These are phyloP conservation scores for Zygoascus bituminiphila DNA, from an alignment of 805 yeast species.

Conservation along the genomic window DNA sequence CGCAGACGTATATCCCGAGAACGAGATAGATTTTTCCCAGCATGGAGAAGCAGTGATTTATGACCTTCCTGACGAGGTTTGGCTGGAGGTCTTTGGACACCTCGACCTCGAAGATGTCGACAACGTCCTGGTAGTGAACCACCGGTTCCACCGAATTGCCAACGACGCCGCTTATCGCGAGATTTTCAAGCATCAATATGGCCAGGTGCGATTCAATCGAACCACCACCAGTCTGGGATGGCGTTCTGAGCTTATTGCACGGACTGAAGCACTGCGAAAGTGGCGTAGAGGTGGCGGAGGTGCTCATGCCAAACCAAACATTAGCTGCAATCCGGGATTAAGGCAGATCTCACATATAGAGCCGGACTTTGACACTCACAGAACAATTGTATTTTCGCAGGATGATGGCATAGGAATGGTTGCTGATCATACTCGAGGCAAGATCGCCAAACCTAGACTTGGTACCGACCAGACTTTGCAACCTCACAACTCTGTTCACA, in stretches of 20 bases:
- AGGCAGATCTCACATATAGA: conserved; percentile 18
- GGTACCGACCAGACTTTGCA: conserved; percentile 17
- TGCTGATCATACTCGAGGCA: conserved; percentile 26
- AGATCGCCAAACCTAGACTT: conserved; percentile 20
- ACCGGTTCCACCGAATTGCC: conserved; percentile 22
- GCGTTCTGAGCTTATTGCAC: conserved; percentile 24
- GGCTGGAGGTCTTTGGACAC: conserved; percentile 18
- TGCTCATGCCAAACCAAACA: conserved; percentile 10
- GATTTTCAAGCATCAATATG: conserved; percentile 20
- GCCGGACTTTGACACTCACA: conserved; percentile 19
- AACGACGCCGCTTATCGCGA: conserved; percentile 26
- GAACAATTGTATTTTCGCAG: conserved; percentile 20
- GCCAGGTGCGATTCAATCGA: conserved; percentile 19
- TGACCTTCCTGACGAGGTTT: conserved; percentile 21
- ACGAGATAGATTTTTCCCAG: not conserved
- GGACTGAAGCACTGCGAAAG: conserved; percentile 20
- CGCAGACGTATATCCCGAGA: conserved; percentile 27
- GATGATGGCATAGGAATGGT: conserved; percentile 22
- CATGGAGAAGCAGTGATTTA: not conserved
- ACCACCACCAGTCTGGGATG: conserved; percentile 20
- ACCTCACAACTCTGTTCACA: conserved; percentile 11
- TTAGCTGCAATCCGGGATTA: conserved; percentile 20
- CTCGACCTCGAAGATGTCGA: conserved; percentile 22
- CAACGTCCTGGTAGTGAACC: conserved; percentile 21
- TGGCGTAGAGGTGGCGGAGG: conserved; percentile 24